Base-by-base conservation (phyloP, 768 basidiomycete genomes). In the Zangia roseola region DNA sequence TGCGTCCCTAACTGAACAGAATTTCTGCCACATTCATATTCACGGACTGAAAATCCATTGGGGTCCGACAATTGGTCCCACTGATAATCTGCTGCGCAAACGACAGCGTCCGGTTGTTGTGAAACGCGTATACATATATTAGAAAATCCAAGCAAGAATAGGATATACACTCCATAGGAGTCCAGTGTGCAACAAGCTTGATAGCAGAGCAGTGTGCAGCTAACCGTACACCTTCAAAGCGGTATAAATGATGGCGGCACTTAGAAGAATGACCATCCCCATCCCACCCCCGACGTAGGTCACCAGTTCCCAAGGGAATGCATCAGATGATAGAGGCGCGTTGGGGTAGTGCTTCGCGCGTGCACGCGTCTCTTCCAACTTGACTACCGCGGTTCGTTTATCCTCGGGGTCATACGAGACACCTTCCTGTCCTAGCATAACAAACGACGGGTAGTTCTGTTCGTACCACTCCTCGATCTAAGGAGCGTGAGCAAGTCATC, bases 401-500 rank as follows among this genome's bases (percentile, higher is more conserved):
- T 90, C 87, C 21, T 59, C 38, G 3, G 73, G 60, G 62, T 85
- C 70, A 54, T 80, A 73, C 3, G 67, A 56, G 26, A 69, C 55
- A 1, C 64, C 59, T 4, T 53, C 41, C 23, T 55, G 40, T 10
- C 55, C 56, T 21, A 63, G 49, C 1, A 56, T 17, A 37, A 99
- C 80, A 74, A 95, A 97, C 3, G 93, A 91, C 3, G 95, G 95
- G 72, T 91, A 99, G 68, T 94, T 78, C 57, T 85, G 88, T 69
- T 97, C 95, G 49, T 74, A 83, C 95, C 95, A 98, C 69, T 85
- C 82, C 59, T 97, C 94, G 65, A 98, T 91, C 91, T 86, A 43
- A 53, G 53, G 21, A 56, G 31, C 40, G 8, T 9, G 46, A 45
- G 49, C 57, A 49, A 52, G 30, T 54, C 28, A n/a, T 12, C 21